phyloP scores from a whole-genome alignment of 1,139 yeast species.

The Hyphopichia buzzinii region DNA sequence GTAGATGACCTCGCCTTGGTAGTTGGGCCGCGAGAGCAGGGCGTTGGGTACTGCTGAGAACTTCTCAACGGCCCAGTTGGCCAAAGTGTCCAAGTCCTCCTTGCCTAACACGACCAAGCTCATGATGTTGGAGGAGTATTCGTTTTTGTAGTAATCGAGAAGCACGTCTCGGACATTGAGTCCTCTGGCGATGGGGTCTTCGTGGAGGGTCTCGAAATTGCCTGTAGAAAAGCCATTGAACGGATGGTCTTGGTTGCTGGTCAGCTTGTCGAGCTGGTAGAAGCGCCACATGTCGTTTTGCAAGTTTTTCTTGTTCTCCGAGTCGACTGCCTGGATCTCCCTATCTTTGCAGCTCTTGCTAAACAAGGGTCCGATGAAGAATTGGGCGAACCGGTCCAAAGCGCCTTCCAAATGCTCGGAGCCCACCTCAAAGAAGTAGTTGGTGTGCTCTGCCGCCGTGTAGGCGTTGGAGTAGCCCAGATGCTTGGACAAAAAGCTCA shows the following conservation, averaged over 20 bases:
- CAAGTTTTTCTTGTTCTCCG: slow-evolving; percentile 90
- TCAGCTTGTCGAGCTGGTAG: slow-evolving; percentile 75
- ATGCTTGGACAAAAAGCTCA: slow-evolving; percentile 70
- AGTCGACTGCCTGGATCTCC: slow-evolving; percentile 92
- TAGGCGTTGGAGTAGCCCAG: slow-evolving; percentile 74
- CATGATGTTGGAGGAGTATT: slow-evolving; percentile 79
- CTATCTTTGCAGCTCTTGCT: slow-evolving; percentile 80
- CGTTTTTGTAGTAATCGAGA: slow-evolving; percentile 57
- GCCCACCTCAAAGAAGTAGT: slow-evolving; percentile 84
- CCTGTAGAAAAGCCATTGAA: slow-evolving; percentile 78
- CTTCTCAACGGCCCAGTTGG: slow-evolving; percentile 66
- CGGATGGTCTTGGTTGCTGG: slow-evolving; percentile 72
- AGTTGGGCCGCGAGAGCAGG: slow-evolving; percentile 49
- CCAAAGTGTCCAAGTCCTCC: slow-evolving; percentile 69
- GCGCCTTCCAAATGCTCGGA: slow-evolving; percentile 81
- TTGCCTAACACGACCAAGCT: slow-evolving; percentile 81
- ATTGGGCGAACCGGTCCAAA: slow-evolving; percentile 87
- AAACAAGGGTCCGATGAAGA: slow-evolving; percentile 84
- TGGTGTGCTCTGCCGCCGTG: slow-evolving; percentile 86
- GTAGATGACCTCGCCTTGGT: slow-evolving; percentile 31
- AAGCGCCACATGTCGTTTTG: slow-evolving; percentile 90
- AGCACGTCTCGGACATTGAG: slow-evolving; percentile 64
- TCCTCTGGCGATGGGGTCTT: slow-evolving; percentile 47
- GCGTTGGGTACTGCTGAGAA: slow-evolving; percentile 65
- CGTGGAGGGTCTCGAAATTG: slow-evolving; percentile 59